phyloP scores from a whole-genome alignment of 2,329 filamentous ascomycete species.

The Colletotrichum graminicola region DNA sequence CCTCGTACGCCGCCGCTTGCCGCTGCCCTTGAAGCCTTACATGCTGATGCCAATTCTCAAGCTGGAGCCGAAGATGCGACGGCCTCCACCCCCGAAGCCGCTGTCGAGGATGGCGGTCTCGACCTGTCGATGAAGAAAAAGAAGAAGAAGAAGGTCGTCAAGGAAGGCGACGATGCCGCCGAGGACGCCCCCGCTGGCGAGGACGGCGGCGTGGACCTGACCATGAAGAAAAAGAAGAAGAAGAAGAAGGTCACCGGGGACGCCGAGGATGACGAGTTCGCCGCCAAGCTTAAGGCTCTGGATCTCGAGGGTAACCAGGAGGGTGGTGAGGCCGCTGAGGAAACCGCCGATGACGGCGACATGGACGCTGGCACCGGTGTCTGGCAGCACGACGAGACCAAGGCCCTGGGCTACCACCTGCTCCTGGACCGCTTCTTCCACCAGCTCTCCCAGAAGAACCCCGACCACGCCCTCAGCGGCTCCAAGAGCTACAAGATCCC shows the following conservation, averaged over 20 bases:
- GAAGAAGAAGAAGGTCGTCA: conserved; percentile 79
- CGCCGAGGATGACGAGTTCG: conserved; percentile 73
- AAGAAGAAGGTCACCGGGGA: conserved; percentile 68
- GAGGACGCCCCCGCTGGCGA: conserved; percentile 58
- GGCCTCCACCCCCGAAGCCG: conserved; percentile 58
- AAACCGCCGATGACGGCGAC: conserved; percentile 75
- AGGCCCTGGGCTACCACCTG: conserved; percentile 84
- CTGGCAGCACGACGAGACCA: conserved; percentile 85
- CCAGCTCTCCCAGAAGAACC: conserved; percentile 94
- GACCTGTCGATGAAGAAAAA: conserved; percentile 75
- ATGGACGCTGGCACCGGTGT: conserved; percentile 90
- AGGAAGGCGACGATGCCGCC: conserved; percentile 65
- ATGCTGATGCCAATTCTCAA: conserved; percentile 60
- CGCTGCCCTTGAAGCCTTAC: conserved; percentile 66
- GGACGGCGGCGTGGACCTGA: conserved; percentile 67
- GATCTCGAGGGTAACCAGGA: conserved; percentile 75
- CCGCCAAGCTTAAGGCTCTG: conserved; percentile 72
- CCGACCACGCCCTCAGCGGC: conserved; percentile 89
- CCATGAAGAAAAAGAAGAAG: conserved; percentile 90
- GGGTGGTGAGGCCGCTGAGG: conserved; percentile 68
- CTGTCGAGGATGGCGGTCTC: conserved; percentile 68
- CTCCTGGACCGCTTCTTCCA: conserved; percentile 94
- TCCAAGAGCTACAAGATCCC: conserved; percentile 99
- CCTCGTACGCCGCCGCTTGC: conserved; percentile 73
- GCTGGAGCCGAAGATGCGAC: conserved; percentile 56